These are phyloP conservation scores for Phytophthora sojae DNA, from an alignment of 352 stramenopile genomes.

Conservation along the genomic window DNA sequence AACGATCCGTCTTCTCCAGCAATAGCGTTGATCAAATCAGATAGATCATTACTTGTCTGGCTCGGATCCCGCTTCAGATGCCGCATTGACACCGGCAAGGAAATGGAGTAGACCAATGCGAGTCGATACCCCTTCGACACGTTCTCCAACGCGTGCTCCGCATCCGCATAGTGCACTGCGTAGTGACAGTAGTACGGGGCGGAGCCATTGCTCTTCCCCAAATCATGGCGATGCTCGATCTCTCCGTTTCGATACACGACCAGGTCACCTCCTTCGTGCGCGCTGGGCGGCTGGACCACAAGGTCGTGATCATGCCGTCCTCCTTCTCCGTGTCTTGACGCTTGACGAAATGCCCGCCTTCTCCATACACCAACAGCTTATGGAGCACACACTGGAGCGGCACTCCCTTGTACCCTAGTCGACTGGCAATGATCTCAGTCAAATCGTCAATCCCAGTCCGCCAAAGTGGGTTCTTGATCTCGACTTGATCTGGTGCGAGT, in stretches of 20 bases:
- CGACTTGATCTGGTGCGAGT: neutral
- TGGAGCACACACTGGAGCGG: slow-evolving; percentile 25
- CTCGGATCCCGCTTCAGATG: neutral
- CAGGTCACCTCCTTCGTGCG: slow-evolving; percentile 15
- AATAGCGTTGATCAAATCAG: neutral
- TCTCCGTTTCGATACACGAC: slow-evolving; percentile 9
- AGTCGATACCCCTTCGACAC: slow-evolving; percentile 28
- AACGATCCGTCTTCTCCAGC: neutral
- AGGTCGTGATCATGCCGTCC: slow-evolving; percentile 53
- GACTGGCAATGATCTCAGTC: slow-evolving; percentile 1
- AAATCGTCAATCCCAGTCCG: slow-evolving; percentile 1
- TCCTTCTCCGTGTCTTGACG: slow-evolving; percentile 62
- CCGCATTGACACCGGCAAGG: slow-evolving; percentile 19
- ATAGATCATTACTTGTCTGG: neutral
- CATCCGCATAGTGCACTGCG: slow-evolving; percentile 32
- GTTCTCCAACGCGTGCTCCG: slow-evolving; percentile 22
- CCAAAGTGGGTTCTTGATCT: neutral
- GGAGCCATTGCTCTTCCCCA: neutral
- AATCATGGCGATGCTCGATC: slow-evolving; percentile 13
- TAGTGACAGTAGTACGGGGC: slow-evolving; percentile 13
- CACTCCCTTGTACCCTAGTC: too few species aligned
- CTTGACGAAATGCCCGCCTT: slow-evolving; percentile 44
- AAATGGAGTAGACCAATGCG: slow-evolving; percentile 31
- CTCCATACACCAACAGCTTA: slow-evolving; percentile 55
- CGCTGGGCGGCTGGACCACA: slow-evolving; percentile 36